Conservation (phyloP, 2,329 filamentous ascomycete genomes). For the Canariomyces notabilis region DNA sequence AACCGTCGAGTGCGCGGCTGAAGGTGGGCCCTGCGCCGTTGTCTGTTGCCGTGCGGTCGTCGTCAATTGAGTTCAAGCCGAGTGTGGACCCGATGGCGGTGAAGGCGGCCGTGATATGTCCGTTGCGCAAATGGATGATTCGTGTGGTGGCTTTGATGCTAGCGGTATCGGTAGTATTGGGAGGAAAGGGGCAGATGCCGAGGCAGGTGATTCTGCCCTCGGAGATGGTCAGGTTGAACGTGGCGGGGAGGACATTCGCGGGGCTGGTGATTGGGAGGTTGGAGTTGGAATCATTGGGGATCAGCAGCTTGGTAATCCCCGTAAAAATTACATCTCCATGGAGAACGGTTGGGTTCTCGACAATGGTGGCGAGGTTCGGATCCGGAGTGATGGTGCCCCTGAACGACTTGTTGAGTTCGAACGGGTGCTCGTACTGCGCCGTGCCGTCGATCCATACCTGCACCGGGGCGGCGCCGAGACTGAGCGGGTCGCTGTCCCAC, state of each 20-base stretch:
- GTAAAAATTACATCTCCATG: conserved; percentile 35
- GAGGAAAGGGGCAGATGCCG: background rate
- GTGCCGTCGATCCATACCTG: conserved; percentile 61
- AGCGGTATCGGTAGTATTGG: too few species aligned
- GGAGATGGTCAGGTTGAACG: background rate
- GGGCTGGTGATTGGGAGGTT: background rate
- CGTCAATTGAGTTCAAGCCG: background rate
- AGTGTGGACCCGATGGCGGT: background rate
- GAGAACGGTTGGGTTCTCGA: conserved; percentile 36
- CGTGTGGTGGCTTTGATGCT: background rate
- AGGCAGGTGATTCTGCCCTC: background rate
- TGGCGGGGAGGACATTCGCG: background rate
- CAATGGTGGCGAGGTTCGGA: conserved; percentile 34
- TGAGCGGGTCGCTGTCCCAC: conserved; percentile 58
- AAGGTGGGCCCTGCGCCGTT: conserved; percentile 36
- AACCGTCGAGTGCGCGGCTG: conserved; percentile 53
- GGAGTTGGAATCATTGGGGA: background rate
- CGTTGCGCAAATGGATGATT: background rate
- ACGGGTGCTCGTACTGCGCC: conserved; percentile 49
- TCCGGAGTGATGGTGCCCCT: conserved; percentile 36
- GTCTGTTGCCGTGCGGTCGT: background rate
- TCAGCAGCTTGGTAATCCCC: background rate
- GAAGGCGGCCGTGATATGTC: background rate
- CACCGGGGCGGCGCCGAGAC: conserved; percentile 52
- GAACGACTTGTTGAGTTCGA: conserved; percentile 48